phyloP scores from a whole-genome alignment of 768 basidiomycete species.

The Amanita jacksonii region DNA sequence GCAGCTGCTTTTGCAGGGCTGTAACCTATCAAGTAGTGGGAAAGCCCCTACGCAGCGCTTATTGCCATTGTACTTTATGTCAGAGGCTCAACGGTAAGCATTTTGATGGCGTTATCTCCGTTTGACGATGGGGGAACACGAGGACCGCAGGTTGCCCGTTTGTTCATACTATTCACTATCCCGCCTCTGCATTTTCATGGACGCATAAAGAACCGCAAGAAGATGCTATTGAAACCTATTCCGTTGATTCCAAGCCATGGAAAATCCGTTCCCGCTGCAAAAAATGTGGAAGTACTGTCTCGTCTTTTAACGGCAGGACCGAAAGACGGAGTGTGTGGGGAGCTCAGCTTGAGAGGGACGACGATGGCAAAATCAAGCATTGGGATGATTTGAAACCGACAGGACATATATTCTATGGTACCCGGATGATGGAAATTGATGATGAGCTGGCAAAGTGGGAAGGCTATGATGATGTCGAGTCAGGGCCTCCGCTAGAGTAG shows the following conservation, averaged over 20 bases:
- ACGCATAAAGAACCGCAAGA: slow-evolving; percentile 28
- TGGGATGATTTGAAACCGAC: slow-evolving; percentile 54
- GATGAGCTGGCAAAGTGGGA: slow-evolving; percentile 57
- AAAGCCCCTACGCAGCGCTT: slow-evolving; percentile 44
- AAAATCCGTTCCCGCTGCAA: slow-evolving; percentile 60
- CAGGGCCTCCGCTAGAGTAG: slow-evolving; percentile 21
- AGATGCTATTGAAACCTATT: slow-evolving; percentile 35
- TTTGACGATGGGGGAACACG: background rate
- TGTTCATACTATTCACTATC: slow-evolving; percentile 52
- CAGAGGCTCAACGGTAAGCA: slow-evolving; percentile 44
- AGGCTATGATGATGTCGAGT: slow-evolving; percentile 50
- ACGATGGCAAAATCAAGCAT: slow-evolving; percentile 35
- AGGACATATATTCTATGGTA: slow-evolving; percentile 58
- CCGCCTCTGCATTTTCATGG: slow-evolving; percentile 44
- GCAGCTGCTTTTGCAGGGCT: slow-evolving; percentile 52
- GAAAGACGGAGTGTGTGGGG: slow-evolving; percentile 52
- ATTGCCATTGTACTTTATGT: slow-evolving; percentile 66
- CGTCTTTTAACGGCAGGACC: slow-evolving; percentile 40
- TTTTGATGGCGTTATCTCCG: background rate
- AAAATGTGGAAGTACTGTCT: slow-evolving; percentile 44
- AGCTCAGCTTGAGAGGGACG: slow-evolving; percentile 42
- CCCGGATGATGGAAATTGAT: slow-evolving; percentile 44
- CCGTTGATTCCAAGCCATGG: slow-evolving; percentile 39
- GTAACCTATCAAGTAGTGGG: slow-evolving; percentile 39
- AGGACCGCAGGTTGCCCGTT: slow-evolving; percentile 42